Evolutionary conservation across 2,329 filamentous ascomycete genomes (phyloP), one percentile per base, ranked within the genome.

Genomic region (Plectosphaerella cucumerina): DNA sequence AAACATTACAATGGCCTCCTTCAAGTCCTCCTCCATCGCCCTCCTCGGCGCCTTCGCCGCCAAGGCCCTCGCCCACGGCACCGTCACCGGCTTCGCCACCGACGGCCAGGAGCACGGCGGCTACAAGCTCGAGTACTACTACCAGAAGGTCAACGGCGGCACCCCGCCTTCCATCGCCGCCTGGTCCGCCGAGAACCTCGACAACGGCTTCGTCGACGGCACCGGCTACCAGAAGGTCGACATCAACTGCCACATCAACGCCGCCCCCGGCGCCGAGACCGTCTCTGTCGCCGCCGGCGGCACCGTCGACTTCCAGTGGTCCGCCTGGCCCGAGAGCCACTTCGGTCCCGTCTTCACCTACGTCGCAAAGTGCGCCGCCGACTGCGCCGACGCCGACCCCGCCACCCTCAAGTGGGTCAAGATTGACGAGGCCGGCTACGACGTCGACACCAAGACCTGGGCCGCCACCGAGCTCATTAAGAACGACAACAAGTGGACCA

Each of bases 341-440:
- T 56, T 70, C 33, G 72, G 78, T 0, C 83, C 84, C 9, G 77
- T 87, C 58, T 74, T 87, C 55, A 78, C 78, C 64, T 87, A 86
- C 70, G 69, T 86, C 15, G 84, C 84, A 50, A 74, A 74, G 58
- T 84, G 80, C 67, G 69, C 72, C 33, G 80, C 76, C 20, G 75
- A 82, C 63, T 85, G 80, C 65, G 70, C 76, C 35, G 63, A 65
- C 1, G 79, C 76, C 50, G 75, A 80, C 65, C 79, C 81, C 65
- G 67, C 64, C 2, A 61, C 68, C 5, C 73, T 86, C 26, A 65
- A 78, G 56, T 86, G 78, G 66, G 81, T 84, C 75, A 87, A 87
- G 75, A 85, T 87, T 52, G 74, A 77, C 37, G 74, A 74, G 50
- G 70, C 65, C 33, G 84, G 83, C 51, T 73, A 82, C 56, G 68